These are phyloP conservation scores for Cyclotella distinguenda DNA, from an alignment of 108 stramenopile species.

Conservation along the genomic window DNA sequence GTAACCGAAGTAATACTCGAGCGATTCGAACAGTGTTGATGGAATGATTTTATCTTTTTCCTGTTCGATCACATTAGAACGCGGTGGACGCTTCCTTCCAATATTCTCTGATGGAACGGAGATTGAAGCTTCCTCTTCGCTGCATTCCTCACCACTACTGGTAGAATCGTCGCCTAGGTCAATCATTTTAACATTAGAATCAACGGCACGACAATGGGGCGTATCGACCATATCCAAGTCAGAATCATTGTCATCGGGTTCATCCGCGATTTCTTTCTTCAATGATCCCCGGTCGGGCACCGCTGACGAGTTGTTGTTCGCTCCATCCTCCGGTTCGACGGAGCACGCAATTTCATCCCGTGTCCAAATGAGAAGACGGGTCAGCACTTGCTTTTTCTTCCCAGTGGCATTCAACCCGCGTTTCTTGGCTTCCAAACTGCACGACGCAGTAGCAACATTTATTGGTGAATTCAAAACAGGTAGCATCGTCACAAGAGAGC, in stretches of 20 bases:
- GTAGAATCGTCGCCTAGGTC: slow-evolving; percentile 48
- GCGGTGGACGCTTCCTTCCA: background rate
- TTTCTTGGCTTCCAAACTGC: slow-evolving; percentile 48
- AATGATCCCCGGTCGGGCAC: no score
- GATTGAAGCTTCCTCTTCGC: slow-evolving; percentile 42
- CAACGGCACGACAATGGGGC: background rate
- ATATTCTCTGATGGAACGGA: slow-evolving; percentile 55
- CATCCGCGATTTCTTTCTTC: slow-evolving; percentile 28
- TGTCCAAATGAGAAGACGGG: slow-evolving; percentile 74
- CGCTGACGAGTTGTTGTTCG: slow-evolving; percentile 1
- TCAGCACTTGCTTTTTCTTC: slow-evolving; percentile 77
- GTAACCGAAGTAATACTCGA: slow-evolving; percentile 71
- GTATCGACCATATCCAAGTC: slow-evolving; percentile 8
- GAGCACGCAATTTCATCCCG: slow-evolving; percentile 71
- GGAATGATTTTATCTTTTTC: background rate
- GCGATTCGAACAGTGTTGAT: slow-evolving; percentile 35
- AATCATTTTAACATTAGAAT: slow-evolving; percentile 13
- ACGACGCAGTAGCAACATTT: background rate
- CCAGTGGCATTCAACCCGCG: slow-evolving; percentile 59
- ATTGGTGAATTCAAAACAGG: no score
- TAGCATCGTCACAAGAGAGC: no score
- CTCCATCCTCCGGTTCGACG: slow-evolving; percentile 21
- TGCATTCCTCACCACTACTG: slow-evolving; percentile 36
- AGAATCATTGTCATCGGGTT: background rate
- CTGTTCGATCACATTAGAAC: background rate